phyloP scores from a whole-genome alignment of 164 flowering plant genomes.

The Chimonanthus praecox region DNA sequence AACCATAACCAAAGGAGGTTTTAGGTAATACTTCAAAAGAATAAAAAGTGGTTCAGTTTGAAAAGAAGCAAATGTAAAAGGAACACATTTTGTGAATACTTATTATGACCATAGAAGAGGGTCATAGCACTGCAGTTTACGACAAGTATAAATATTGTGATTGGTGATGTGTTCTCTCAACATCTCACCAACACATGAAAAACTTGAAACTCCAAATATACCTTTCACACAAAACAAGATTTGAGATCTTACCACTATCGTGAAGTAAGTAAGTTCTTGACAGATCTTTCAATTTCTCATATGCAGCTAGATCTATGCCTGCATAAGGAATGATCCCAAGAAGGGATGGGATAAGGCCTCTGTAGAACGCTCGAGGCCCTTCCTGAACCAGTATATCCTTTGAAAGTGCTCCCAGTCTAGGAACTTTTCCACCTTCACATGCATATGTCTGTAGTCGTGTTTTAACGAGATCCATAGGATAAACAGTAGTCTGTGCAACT shows the following conservation, averaged over 20 bases:
- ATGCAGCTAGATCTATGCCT: constrained; percentile 93
- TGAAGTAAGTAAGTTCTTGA: constrained; percentile 67
- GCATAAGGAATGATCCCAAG: constrained; percentile 96
- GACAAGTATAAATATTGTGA: too few species aligned
- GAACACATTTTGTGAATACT: too few species aligned
- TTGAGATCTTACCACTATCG: constrained; percentile 47
- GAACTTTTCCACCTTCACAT: constrained; percentile 61
- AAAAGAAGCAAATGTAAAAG: too few species aligned
- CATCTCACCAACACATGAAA: neutral
- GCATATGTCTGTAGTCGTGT: constrained; percentile 77
- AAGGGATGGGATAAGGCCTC: constrained; percentile 85
- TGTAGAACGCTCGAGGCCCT: constrained; percentile 89
- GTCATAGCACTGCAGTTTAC: too few species aligned
- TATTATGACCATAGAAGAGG: too few species aligned
- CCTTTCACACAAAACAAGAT: constrained; percentile 1
- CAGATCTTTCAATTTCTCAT: constrained; percentile 89
- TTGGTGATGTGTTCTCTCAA: too few species aligned
- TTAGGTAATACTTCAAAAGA: neutral
- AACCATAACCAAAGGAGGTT: neutral
- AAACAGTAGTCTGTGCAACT: constrained; percentile 84
- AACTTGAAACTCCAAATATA: neutral
- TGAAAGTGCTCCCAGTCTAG: constrained; percentile 50
- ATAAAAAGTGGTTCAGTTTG: too few species aligned
- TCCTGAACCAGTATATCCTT: constrained; percentile 85
- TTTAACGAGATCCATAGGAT: constrained; percentile 92